These are phyloP conservation scores for Teunomyces cretensis DNA, from an alignment of 805 yeast genomes.

Conservation along the genomic window DNA sequence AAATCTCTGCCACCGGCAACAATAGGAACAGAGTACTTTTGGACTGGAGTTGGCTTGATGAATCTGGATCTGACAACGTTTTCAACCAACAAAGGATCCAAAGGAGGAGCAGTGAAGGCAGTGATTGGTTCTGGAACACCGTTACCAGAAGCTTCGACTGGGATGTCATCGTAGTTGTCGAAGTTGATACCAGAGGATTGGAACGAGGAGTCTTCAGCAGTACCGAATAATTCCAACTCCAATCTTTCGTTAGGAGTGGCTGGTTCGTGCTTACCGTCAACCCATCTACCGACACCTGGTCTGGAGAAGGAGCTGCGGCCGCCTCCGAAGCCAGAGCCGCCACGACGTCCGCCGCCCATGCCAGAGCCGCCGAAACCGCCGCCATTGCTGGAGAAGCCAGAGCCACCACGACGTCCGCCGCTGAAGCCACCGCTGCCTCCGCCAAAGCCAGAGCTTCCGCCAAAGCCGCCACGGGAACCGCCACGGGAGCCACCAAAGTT, in stretches of 20 bases:
- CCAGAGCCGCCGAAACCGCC: slow-evolving; percentile 17
- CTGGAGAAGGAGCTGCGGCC: slow-evolving; percentile 31
- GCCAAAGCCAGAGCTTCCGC: slow-evolving; percentile 14
- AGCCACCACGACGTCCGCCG: slow-evolving; percentile 26
- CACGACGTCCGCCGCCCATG: slow-evolving; percentile 17
- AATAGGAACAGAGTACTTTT: slow-evolving; percentile 89
- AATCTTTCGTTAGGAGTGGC: slow-evolving; percentile 66
- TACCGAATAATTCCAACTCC: slow-evolving; percentile 84
- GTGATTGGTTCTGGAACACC: slow-evolving; percentile 92
- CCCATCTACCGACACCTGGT: slow-evolving; percentile 76
- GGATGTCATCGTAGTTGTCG: slow-evolving; percentile 97
- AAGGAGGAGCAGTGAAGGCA: slow-evolving; percentile 87
- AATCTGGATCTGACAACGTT: slow-evolving; percentile 88
- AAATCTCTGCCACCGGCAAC: slow-evolving; percentile 86
- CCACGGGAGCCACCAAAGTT: slow-evolving; percentile 30
- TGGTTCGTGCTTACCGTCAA: slow-evolving; percentile 84
- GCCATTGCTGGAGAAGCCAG: too few species aligned
- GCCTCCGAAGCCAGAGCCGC: slow-evolving; percentile 24
- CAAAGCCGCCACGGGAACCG: slow-evolving; percentile 14
- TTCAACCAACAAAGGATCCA: slow-evolving; percentile 80
- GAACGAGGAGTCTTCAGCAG: slow-evolving; percentile 66
- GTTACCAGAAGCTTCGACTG: slow-evolving; percentile 96
- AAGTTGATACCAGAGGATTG: slow-evolving; percentile 97
- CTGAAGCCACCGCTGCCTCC: slow-evolving; percentile 29
- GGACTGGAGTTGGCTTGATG: slow-evolving; percentile 95